phyloP scores from a whole-genome alignment of 192 early-diverging fungal species.

The Chytriomyces sp. region DNA sequence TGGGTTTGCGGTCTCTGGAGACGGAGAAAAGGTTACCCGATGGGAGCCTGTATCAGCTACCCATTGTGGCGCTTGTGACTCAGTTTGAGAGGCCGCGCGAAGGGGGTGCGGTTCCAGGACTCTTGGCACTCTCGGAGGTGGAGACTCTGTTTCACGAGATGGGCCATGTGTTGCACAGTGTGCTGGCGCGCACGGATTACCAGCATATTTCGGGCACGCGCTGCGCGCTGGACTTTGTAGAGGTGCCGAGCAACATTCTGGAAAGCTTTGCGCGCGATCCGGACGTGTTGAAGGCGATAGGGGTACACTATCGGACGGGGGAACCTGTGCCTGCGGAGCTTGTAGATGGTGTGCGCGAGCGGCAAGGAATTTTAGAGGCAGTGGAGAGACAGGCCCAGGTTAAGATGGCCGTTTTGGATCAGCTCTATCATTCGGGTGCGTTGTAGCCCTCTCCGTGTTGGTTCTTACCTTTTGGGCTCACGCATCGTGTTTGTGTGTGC shows the following conservation, averaged over 20 bases:
- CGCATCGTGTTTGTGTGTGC: background rate
- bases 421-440: slow-evolving; percentile 70
- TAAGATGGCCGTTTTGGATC: slow-evolving; percentile 89
- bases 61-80: slow-evolving; percentile 57
- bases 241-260: slow-evolving; percentile 95
- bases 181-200: slow-evolving; percentile 91
- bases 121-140: slow-evolving; percentile 79
- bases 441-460: background rate
- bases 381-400: slow-evolving; percentile 88
- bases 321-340: slow-evolving; percentile 55
- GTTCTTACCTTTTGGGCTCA: background rate
- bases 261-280: slow-evolving; percentile 85
- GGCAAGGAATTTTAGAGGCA: slow-evolving; percentile 60
- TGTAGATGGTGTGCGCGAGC: slow-evolving; percentile 23
- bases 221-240: slow-evolving; percentile 94
- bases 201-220: slow-evolving; percentile 97
- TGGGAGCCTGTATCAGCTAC: slow-evolving; percentile 47
- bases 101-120: slow-evolving; percentile 45
- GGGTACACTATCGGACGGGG: slow-evolving; percentile 72
- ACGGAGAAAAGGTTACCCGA: slow-evolving; percentile 19
- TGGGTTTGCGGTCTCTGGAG: slow-evolving; percentile 16
- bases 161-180: slow-evolving; percentile 82
- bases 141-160: slow-evolving; percentile 99
- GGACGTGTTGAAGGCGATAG: slow-evolving; percentile 72
- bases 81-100: slow-evolving; percentile 35